phyloP scores from a whole-genome alignment of 495 filamentous ascomycete genomes.

The Lepraria neglecta region DNA sequence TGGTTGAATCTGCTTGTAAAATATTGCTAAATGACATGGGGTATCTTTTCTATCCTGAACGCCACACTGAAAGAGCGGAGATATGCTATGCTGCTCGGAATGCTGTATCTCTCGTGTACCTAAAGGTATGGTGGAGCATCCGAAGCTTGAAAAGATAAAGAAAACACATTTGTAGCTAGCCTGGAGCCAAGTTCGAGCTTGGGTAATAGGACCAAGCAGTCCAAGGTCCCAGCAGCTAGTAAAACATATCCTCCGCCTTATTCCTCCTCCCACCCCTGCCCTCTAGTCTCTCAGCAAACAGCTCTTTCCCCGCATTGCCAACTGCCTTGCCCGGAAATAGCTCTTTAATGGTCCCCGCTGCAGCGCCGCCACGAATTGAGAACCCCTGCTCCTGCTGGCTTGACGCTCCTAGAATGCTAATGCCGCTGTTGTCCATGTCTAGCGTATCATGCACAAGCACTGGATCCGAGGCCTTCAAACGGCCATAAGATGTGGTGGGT shows the following conservation, averaged over 20 bases:
- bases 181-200: background rate
- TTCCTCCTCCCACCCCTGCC: constrained; percentile 46
- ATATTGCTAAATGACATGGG: background rate
- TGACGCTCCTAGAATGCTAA: constrained; percentile 59
- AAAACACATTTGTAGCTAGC: background rate
- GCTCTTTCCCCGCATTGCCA: constrained; percentile 61
- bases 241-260: constrained; percentile 48
- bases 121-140: background rate
- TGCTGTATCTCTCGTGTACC: background rate
- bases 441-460: constrained; percentile 13
- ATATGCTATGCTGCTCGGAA: background rate
- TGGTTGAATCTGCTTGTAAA: background rate
- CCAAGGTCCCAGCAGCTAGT: constrained; percentile 21
- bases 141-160: background rate
- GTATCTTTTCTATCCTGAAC: constrained; percentile 12
- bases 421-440: constrained; percentile 30
- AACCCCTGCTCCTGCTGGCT: constrained; percentile 50
- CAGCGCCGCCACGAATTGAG: constrained; percentile 57
- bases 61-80: constrained; percentile 3
- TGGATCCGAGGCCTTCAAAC: constrained; percentile 35
- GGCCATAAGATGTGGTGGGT: constrained; percentile 8
- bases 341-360: constrained; percentile 47
- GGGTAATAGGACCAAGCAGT: background rate
- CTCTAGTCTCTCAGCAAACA: constrained; percentile 54
- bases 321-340: constrained; percentile 63